A percentile compares a stretch with the other conserved stretches of the same genome.
Conservation (phyloP, 1,284 basidiomycete species). For the Cutaneotrichosporon mucoides region DNA sequence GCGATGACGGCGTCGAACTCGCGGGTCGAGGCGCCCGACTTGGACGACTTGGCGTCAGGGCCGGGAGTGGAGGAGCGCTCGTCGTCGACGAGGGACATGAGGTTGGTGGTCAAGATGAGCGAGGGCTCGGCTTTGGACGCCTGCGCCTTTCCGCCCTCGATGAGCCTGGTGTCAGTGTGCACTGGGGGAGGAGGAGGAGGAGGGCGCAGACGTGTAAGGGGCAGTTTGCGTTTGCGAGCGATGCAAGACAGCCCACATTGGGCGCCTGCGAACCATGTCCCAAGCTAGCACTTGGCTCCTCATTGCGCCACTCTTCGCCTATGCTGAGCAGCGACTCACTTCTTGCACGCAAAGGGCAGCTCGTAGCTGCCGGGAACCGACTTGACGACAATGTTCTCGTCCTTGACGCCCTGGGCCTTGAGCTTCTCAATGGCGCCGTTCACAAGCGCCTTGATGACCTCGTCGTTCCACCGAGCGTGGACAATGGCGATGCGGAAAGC, state of each 20-base stretch:
- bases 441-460: conserved; percentile 77
- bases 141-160: conserved; percentile 46
- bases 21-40: conserved; percentile 55
- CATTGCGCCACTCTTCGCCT: too few species aligned
- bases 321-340: conserved; percentile 44
- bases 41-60: conserved; percentile 29
- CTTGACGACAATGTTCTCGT: conserved; percentile 83
- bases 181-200: not conserved
- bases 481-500: conserved; percentile 79
- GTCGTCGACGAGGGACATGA: conserved; percentile 68
- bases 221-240: not conserved
- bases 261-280: not conserved
- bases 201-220: not conserved
- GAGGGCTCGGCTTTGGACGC: conserved; percentile 44
- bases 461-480: conserved; percentile 88
- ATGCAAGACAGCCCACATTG: not conserved
- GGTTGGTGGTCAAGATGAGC: conserved; percentile 44
- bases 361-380: conserved; percentile 92
- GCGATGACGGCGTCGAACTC: conserved; percentile 94
- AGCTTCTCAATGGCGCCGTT: conserved; percentile 71
- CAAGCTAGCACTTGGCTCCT: too few species aligned
- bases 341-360: conserved; percentile 80
- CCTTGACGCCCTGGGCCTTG: conserved; percentile 78
- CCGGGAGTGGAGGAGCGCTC: conserved; percentile 49
- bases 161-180: conserved; percentile 31